Evolutionary conservation across 208 protist species (phyloP).

Genomic region (Acanthamoeba sp.): DNA sequence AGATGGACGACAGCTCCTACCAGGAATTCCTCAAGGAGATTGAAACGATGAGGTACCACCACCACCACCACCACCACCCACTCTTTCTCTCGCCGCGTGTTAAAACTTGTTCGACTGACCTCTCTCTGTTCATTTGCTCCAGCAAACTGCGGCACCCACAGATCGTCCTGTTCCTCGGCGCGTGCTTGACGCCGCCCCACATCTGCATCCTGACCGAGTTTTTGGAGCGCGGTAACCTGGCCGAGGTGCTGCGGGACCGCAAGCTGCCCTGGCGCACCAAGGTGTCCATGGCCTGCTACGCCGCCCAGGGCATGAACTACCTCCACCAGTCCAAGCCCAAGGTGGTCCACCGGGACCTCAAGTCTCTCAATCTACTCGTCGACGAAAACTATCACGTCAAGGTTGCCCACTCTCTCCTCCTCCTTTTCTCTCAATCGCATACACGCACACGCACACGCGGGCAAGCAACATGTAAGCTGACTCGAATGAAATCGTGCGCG

Average conservation of each 20-base stretch:
- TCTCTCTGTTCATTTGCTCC: too few relatives aligned
- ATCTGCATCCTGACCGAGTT: constrained; percentile 74
- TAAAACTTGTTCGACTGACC: background rate
- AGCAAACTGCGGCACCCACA: constrained; percentile 73
- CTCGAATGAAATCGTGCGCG: too few relatives aligned
- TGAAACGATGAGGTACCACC: constrained; percentile 48
- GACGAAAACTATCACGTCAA: constrained; percentile 64
- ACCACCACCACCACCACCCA: background rate
- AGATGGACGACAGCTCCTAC: constrained; percentile 67
- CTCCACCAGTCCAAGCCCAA: constrained; percentile 74
- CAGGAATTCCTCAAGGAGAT: constrained; percentile 72
- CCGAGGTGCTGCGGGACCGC: constrained; percentile 48
- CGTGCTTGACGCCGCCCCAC: constrained; percentile 56
- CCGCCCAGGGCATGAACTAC: constrained; percentile 70
- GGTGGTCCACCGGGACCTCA: constrained; percentile 66
- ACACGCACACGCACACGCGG: background rate
- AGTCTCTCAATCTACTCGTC: constrained; percentile 65
- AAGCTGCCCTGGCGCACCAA: constrained; percentile 67
- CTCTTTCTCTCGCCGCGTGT: background rate
- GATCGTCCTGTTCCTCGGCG: constrained; percentile 56
- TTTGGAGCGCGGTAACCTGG: constrained; percentile 63
- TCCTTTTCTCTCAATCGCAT: too few relatives aligned
- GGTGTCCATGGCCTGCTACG: constrained; percentile 64
- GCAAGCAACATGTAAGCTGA: background rate
- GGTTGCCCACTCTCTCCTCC: too few relatives aligned